Base-by-base conservation (phyloP, 768 basidiomycete genomes). In the Hygrophoropsis aurantiaca region DNA sequence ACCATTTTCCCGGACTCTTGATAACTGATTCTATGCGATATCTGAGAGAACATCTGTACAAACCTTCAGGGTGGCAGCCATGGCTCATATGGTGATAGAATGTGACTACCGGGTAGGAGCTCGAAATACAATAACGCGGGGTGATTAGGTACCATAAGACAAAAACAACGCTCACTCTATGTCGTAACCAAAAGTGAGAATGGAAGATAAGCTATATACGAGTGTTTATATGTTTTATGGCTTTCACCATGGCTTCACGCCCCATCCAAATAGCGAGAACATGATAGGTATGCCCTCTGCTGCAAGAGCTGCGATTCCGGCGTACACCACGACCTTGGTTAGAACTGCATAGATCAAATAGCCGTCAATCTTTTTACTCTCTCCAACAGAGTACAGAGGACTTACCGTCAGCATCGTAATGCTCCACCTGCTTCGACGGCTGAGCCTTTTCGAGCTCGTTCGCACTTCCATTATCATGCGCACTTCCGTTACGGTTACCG, bases 321-420 rank as follows among this genome's bases (percentile, higher is more conserved):
- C 76, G 61, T 97, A 95, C 4, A 94, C 93, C 36, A 91, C 81
- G 11, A 94, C 83, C 70, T 94, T 94, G 21, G 92, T 94, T 51
- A 94, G 66, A 7, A 94, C 91, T 92, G 50, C 20, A 42, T 44
- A 36, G 30, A 41, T 26, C 10, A 25, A n/a, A 36, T 25, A 7
- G 8, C 20, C 24, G 25, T 50, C 24, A 60, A 46, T 34, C 5
- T 19, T n/a, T n/a, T 18, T 11, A 25, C 34, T 30, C 27, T 51
- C 37, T 54, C 27, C 10, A 20, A 33, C n/a, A 40, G 36, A 21
- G 45, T 51, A 13, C 25, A 25, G 45, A 35, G 30, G n/a, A 71
- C 81, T 52, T 46, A 90, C 90, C 90, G 66, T 90, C 89, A 11
- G 87, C 90, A 68, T 92, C 91, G 56, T 91, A 90, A 67, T 88